phyloP scores from a whole-genome alignment of 345 rosid species.

The Heritiera littoralis region DNA sequence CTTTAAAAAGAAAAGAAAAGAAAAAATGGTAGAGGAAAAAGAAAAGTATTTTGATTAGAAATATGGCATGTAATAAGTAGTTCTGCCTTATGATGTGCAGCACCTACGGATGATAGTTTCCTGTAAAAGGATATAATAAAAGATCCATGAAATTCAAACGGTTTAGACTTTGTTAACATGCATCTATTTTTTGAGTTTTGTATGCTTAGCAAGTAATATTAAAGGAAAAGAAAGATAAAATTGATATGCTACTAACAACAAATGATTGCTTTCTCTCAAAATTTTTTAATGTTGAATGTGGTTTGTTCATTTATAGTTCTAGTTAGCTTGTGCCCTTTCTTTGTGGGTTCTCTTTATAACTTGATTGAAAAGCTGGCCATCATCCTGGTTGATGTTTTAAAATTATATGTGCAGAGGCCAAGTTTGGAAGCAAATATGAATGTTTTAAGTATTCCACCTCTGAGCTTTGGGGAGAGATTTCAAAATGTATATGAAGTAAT shows the following conservation, averaged over 20 bases:
- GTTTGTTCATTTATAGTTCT: conserved; percentile 2
- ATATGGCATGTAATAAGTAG: neutral
- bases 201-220: neutral
- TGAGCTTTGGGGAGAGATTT: conserved; percentile 71
- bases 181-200: neutral
- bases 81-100: neutral
- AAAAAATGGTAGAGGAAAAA: neutral
- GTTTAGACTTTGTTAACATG: conserved; percentile 8
- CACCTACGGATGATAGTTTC: neutral
- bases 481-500: conserved; percentile 73
- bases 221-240: neutral
- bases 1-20: neutral
- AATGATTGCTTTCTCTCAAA: neutral
- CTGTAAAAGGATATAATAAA: neutral
- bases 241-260: neutral
- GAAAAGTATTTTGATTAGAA: neutral
- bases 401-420: conserved; percentile 34
- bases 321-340: neutral
- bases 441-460: conserved; percentile 60
- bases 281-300: neutral
- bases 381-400: conserved; percentile 26
- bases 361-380: conserved; percentile 16
- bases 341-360: neutral
- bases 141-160: neutral
- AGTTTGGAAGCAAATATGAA: conserved; percentile 34